Evolutionary conservation across 768 basidiomycete species (phyloP).

Genomic region (Porpolomopsis calyptriformis): DNA sequence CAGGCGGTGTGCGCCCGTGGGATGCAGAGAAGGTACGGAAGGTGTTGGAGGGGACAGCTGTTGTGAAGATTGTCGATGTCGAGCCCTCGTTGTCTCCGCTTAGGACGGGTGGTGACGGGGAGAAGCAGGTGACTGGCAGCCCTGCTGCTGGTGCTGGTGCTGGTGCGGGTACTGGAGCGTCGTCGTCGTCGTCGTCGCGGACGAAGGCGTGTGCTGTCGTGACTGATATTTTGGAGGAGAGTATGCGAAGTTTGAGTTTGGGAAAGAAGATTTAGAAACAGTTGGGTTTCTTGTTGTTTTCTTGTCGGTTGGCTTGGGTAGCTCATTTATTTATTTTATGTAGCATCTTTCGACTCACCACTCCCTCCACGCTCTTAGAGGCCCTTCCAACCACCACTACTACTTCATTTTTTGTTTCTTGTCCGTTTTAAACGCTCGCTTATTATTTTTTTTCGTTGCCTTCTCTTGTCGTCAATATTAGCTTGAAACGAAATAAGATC

Average conservation of each 20-base stretch:
- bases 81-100: constrained; percentile 24
- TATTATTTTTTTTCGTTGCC: no score
- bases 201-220: constrained; percentile 9
- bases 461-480: no score
- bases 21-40: constrained; percentile 74
- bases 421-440: no score
- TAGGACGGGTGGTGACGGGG: background rate
- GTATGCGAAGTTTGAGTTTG: constrained; percentile 55
- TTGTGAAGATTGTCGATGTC: constrained; percentile 69
- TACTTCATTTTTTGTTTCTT: no score
- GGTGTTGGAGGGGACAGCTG: constrained; percentile 76
- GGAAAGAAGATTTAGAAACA: constrained; percentile 39
- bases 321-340: no score
- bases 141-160: constrained; percentile 1
- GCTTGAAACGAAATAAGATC: no score
- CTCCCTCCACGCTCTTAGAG: no score
- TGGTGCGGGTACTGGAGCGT: constrained; percentile 6
- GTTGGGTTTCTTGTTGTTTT: background rate
- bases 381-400: no score
- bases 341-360: no score
- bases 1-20: constrained; percentile 21
- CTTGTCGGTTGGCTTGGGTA: no score
- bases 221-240: constrained; percentile 49
- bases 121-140: no score
- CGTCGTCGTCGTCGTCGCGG: constrained; percentile 4